phyloP scores from a whole-genome alignment of 129 eudicot species.

The Heracleum sosnowskyi region DNA sequence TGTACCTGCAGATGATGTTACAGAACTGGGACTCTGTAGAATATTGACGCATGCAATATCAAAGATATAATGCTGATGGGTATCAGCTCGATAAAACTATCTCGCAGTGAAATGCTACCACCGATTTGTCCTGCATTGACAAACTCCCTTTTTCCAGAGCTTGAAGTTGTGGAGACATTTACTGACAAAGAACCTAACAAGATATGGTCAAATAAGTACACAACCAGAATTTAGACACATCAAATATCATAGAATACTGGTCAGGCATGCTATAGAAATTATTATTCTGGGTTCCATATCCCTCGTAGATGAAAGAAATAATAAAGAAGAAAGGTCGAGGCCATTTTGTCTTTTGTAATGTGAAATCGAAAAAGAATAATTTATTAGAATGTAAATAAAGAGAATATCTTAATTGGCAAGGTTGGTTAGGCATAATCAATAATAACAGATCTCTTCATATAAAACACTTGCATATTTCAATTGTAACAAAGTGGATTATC shows the following conservation, averaged over 20 bases:
- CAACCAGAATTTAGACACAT: background rate
- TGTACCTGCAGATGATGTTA: conserved; percentile 9
- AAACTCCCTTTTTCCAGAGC: conserved; percentile 51
- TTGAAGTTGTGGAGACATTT: conserved; percentile 65
- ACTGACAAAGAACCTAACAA: conserved; percentile 60
- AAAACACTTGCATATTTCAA: background rate
- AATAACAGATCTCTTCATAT: background rate
- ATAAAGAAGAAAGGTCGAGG: background rate
- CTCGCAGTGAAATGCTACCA: conserved; percentile 28
- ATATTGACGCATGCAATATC: conserved; percentile 25
- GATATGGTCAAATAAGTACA: conserved; percentile 2
- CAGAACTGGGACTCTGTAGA: conserved; percentile 20
- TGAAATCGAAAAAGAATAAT: background rate
- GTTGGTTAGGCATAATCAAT: background rate
- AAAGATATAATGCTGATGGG: conserved; percentile 22
- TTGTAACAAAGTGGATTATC: background rate
- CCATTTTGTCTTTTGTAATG: background rate
- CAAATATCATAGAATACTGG: background rate
- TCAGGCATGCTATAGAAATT: background rate
- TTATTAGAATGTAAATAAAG: background rate
- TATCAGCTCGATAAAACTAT: conserved; percentile 20
- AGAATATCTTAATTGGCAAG: background rate
- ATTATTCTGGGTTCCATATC: background rate
- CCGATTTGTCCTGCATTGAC: conserved; percentile 65
- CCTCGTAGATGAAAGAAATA: background rate